A percentile compares a stretch with the other conserved stretches of the same genome.
Evolutionary conservation across 768 basidiomycete genomes (phyloP).

Genomic region (Lentinula edodes): DNA sequence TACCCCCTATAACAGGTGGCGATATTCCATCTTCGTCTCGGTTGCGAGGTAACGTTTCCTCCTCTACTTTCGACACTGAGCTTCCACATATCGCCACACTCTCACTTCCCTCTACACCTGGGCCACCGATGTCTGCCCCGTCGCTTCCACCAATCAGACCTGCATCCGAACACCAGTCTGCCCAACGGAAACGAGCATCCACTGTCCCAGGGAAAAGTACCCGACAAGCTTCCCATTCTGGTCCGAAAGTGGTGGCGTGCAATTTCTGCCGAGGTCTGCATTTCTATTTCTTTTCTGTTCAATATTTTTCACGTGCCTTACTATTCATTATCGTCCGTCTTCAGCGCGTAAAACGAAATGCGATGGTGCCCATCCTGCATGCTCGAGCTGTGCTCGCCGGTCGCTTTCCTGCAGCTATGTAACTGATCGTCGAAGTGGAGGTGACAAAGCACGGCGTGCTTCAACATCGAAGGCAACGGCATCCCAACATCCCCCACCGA

Average conservation of each 20-base stretch:
- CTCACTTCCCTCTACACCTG: constrained; percentile 45
- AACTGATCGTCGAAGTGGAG: constrained; percentile 51
- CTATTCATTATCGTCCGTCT: constrained; percentile 2
- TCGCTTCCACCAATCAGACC: constrained; percentile 61
- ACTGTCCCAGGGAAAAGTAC: constrained; percentile 60
- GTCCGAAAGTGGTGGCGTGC: constrained; percentile 84
- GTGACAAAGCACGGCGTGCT: constrained; percentile 31
- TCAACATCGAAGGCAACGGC: constrained; percentile 41
- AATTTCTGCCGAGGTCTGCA: constrained; percentile 81
- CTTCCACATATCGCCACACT: constrained; percentile 71
- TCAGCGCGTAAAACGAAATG: constrained; percentile 86
- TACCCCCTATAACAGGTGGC: constrained; percentile 33
- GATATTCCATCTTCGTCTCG: constrained; percentile 34
- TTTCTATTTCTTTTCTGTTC: neutral
- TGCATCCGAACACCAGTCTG: constrained; percentile 61
- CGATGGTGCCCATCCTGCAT: constrained; percentile 81
- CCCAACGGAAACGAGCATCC: constrained; percentile 63
- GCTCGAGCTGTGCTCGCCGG: constrained; percentile 77
- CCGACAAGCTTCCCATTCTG: constrained; percentile 58
- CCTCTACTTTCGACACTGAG: constrained; percentile 40
- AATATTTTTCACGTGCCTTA: neutral
- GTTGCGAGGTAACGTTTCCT: constrained; percentile 21
- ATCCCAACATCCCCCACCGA: constrained; percentile 16
- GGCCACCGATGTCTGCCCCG: constrained; percentile 56
- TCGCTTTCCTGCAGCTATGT: constrained; percentile 77